These are phyloP conservation scores for Geotrichum siamense DNA, from an alignment of 1,139 yeast genomes.

Conservation along the genomic window DNA sequence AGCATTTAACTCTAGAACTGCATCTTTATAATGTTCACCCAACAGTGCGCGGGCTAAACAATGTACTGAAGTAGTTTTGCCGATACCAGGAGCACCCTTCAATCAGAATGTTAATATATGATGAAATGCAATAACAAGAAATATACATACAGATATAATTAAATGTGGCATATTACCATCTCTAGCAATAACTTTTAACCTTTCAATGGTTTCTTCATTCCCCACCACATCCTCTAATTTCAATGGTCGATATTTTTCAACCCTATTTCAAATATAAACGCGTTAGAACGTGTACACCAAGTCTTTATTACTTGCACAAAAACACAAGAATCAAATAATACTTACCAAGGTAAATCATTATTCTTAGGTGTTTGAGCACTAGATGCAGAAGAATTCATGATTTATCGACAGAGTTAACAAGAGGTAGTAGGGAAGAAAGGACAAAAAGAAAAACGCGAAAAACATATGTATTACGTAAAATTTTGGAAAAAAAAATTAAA, in stretches of 20 bases:
- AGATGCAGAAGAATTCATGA: no score
- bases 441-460: no score
- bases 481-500: no score
- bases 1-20: conserved; percentile 89
- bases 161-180: conserved; percentile 98
- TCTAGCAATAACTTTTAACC: conserved; percentile 73
- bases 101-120: not conserved
- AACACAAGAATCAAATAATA: not conserved
- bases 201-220: conserved; percentile 79
- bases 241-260: conserved; percentile 88
- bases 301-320: no score
- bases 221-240: conserved; percentile 82
- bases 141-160: conserved; percentile 53
- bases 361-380: conserved; percentile 8
- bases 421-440: no score
- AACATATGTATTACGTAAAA: no score
- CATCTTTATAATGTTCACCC: conserved; percentile 68
- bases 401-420: no score
- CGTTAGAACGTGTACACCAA: no score
- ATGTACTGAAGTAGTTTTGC: conserved; percentile 89
- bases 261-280: conserved; percentile 43
- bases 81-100: conserved; percentile 87
- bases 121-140: not conserved
- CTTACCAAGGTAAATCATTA: conserved; percentile 16
- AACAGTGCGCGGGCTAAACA: conserved; percentile 82